phyloP scores from a whole-genome alignment of 257 asterid species.

The Ligustrum vulgare region DNA sequence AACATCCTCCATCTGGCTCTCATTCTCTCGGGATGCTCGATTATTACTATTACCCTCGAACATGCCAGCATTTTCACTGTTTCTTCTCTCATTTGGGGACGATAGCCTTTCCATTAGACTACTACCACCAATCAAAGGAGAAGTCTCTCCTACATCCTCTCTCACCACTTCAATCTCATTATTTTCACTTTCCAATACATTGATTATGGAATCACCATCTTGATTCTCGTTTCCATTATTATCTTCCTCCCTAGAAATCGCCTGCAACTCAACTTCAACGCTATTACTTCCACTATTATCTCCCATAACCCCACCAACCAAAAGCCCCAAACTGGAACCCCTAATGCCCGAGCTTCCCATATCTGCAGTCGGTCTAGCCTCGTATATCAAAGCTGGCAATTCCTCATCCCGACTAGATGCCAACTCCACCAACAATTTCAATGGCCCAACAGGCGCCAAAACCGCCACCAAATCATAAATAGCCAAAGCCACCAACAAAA shows the following conservation, averaged over 20 bases:
- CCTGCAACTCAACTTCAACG: slow-evolving; percentile 54
- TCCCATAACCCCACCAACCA: slow-evolving; percentile 45
- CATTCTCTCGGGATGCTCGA: slow-evolving; percentile 29
- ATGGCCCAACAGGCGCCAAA: slow-evolving; percentile 92
- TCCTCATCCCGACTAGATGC: slow-evolving; percentile 85
- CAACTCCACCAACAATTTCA: slow-evolving; percentile 85
- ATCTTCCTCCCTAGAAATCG: slow-evolving; percentile 32
- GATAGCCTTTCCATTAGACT: slow-evolving; percentile 31
- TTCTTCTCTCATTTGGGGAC: neutral
- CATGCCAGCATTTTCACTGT: slow-evolving; percentile 2
- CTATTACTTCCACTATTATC: slow-evolving; percentile 26
- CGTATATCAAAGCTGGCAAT: slow-evolving; percentile 90
- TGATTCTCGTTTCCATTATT: slow-evolving; percentile 5
- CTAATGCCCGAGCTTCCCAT: slow-evolving; percentile 36
- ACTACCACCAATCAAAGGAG: slow-evolving; percentile 61
- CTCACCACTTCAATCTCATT: slow-evolving; percentile 54
- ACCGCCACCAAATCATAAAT: slow-evolving; percentile 88
- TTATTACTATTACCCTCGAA: slow-evolving; percentile 23
- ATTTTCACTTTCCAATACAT: slow-evolving; percentile 28
- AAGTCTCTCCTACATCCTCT: slow-evolving; percentile 57
- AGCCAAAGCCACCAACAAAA: slow-evolving; percentile 80
- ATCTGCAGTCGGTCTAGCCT: slow-evolving; percentile 67
- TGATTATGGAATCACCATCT: slow-evolving; percentile 28
- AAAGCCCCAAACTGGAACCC: slow-evolving; percentile 50
- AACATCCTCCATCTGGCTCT: slow-evolving; percentile 30